Evolutionary conservation across 768 basidiomycete genomes (phyloP).

Genomic region (Trametes cinnabarina): DNA sequence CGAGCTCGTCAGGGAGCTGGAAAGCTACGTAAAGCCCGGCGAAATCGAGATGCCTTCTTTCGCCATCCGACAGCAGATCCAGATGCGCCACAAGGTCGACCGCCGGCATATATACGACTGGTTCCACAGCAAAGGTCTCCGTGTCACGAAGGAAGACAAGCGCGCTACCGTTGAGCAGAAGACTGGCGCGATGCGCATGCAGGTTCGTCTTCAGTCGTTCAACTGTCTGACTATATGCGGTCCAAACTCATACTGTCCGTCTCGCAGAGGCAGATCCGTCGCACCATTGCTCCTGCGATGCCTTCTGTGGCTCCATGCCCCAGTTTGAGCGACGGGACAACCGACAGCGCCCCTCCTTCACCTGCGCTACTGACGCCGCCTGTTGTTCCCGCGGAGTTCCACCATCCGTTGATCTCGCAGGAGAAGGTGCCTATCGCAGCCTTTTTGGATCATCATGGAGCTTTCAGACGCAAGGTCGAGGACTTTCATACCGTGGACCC

Average conservation of each 20-base stretch:
- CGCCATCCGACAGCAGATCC: conserved; percentile 64
- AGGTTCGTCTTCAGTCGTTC: neutral
- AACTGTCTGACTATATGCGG: conserved; percentile 11
- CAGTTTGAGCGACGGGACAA: neutral
- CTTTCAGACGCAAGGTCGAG: neutral
- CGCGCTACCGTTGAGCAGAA: conserved; percentile 18
- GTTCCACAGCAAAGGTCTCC: conserved; percentile 56
- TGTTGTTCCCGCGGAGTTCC: neutral
- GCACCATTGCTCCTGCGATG: conserved; percentile 3
- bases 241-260: neutral
- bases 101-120: conserved; percentile 78
- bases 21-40: conserved; percentile 66
- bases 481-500: neutral
- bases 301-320: neutral
- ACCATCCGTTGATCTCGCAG: neutral
- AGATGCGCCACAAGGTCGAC: conserved; percentile 68
- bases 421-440: neutral
- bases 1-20: conserved; percentile 67
- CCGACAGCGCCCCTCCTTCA: conserved; percentile 5
- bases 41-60: conserved; percentile 75
- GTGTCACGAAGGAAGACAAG: conserved; percentile 29
- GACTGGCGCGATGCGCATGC: conserved; percentile 15
- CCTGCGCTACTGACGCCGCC: conserved; percentile 1
- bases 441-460: neutral
- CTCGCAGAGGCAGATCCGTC: conserved; percentile 8